Percentiles rank a stretch among this genome's conserved stretches.
Evolutionary conservation across 805 yeast genomes (phyloP).

Genomic region (Saturnispora silvae): DNA sequence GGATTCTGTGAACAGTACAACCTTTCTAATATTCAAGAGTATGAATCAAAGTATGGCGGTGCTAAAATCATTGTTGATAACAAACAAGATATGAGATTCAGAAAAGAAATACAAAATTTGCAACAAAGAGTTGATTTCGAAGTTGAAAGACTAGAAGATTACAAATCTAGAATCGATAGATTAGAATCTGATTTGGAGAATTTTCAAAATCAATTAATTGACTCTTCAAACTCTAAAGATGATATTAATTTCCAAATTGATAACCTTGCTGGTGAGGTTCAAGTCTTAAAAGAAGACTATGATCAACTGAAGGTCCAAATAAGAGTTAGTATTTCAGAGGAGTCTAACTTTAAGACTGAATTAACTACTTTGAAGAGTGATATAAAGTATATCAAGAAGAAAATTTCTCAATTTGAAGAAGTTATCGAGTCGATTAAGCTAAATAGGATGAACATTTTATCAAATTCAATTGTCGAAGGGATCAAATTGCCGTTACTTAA

Average conservation of each 20-base stretch:
- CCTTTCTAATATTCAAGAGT: constrained; percentile 49
- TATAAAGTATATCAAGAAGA: constrained; percentile 23
- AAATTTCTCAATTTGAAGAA: constrained; percentile 37
- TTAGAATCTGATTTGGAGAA: constrained; percentile 30
- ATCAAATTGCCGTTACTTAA: constrained; percentile 50
- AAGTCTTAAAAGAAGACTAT: constrained; percentile 28
- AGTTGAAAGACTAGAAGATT: constrained; percentile 44
- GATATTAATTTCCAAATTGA: constrained; percentile 27
- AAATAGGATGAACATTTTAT: constrained; percentile 49
- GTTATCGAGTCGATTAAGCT: constrained; percentile 40
- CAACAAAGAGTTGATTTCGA: constrained; percentile 59
- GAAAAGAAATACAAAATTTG: constrained; percentile 50
- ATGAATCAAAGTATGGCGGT: constrained; percentile 57
- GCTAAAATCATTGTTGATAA: constrained; percentile 41
- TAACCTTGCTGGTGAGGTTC: constrained; percentile 31
- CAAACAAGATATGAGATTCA: constrained; percentile 50
- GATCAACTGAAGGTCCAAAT: constrained; percentile 12
- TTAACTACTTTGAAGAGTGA: constrained; percentile 25
- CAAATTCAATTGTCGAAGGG: constrained; percentile 66
- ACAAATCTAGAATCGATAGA: constrained; percentile 34
- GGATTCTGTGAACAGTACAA: constrained; percentile 47
- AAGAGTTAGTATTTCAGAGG: constrained; percentile 12
- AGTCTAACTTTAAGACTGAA: constrained; percentile 22
- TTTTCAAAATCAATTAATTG: constrained; percentile 26
- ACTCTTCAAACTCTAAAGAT: constrained; percentile 26